Conservation (phyloP, 129 eudicot species). For the Calendula officinalis region DNA sequence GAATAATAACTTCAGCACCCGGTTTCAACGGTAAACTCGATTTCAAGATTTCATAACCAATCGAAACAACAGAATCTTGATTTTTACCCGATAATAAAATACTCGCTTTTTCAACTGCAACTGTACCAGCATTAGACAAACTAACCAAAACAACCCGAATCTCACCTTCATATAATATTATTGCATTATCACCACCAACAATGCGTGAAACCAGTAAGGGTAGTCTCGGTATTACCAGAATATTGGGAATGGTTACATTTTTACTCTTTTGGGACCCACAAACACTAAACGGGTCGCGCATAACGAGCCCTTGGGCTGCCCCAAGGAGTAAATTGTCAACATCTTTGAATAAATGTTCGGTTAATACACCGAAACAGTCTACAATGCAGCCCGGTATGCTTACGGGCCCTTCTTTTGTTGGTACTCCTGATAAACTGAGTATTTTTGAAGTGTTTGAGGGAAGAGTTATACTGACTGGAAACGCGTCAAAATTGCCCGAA, state of each 20-base stretch:
- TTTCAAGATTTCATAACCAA: slow-evolving; percentile 66
- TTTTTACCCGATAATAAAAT: slow-evolving; percentile 83
- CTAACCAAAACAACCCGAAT: slow-evolving; percentile 74
- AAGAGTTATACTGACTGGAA: slow-evolving; percentile 75
- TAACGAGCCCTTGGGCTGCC: slow-evolving; percentile 94
- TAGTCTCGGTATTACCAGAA: slow-evolving; percentile 69
- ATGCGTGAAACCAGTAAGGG: slow-evolving; percentile 87
- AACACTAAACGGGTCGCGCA: slow-evolving; percentile 87
- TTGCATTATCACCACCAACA: slow-evolving; percentile 84
- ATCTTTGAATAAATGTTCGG: slow-evolving; percentile 88
- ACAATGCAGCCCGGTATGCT: slow-evolving; percentile 84
- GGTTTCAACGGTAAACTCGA: slow-evolving; percentile 84
- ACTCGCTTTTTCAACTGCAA: slow-evolving; percentile 83
- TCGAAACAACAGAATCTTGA: slow-evolving; percentile 73
- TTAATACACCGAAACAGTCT: slow-evolving; percentile 88
- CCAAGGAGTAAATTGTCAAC: slow-evolving; percentile 84
- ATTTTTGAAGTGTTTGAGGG: slow-evolving; percentile 81
- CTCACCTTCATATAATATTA: slow-evolving; percentile 87
- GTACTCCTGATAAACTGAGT: slow-evolving; percentile 81
- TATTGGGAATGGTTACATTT: slow-evolving; percentile 55
- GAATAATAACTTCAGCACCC: slow-evolving; percentile 87
- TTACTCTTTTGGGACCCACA: slow-evolving; percentile 72
- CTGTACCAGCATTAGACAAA: slow-evolving; percentile 93
- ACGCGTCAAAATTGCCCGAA: slow-evolving; percentile 82
- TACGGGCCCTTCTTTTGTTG: slow-evolving; percentile 78